A percentile compares a stretch with the other conserved stretches of the same genome.
Conservation (phyloP, 139 green algal genomes). For the Chlorella sp. region DNA sequence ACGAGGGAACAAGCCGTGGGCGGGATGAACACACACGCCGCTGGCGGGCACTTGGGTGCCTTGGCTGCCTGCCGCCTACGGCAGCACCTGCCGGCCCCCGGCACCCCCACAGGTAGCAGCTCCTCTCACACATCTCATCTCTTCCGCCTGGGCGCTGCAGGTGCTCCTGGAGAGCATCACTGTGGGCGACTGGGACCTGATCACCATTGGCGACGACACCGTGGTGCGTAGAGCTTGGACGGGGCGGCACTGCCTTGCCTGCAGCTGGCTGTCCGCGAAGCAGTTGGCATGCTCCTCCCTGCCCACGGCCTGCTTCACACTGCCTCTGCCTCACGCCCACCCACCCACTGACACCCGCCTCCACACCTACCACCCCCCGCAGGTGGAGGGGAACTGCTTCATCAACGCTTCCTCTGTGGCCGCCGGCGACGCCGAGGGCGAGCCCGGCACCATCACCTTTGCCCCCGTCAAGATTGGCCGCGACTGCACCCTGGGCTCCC, state of each 20-base stretch:
- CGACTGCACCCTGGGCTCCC: not conserved
- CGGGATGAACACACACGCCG: no score
- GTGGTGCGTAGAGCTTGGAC: not conserved
- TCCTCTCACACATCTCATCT: no score
- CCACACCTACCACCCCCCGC: not conserved
- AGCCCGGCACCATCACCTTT: constrained; percentile 5
- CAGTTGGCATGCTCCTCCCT: no score
- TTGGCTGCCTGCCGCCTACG: no score
- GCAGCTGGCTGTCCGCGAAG: no score
- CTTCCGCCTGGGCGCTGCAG: not conserved
- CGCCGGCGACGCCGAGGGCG: not conserved
- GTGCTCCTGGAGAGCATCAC: not conserved
- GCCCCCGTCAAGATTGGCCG: not conserved
- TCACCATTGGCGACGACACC: constrained; percentile 27
- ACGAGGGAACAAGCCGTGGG: no score
- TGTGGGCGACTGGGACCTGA: constrained; percentile 20
- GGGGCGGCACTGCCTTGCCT: no score
- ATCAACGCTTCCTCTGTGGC: not conserved
- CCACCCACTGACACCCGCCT: no score
- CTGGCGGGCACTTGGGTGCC: not conserved
- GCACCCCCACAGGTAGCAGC: no score
- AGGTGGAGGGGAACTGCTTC: constrained; percentile 7
- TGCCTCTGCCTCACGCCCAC: no score
- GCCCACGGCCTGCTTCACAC: no score
- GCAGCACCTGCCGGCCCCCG: no score